Conservation (phyloP, 2,329 filamentous ascomycete genomes). For the Ophiostoma novo-ulmi region DNA sequence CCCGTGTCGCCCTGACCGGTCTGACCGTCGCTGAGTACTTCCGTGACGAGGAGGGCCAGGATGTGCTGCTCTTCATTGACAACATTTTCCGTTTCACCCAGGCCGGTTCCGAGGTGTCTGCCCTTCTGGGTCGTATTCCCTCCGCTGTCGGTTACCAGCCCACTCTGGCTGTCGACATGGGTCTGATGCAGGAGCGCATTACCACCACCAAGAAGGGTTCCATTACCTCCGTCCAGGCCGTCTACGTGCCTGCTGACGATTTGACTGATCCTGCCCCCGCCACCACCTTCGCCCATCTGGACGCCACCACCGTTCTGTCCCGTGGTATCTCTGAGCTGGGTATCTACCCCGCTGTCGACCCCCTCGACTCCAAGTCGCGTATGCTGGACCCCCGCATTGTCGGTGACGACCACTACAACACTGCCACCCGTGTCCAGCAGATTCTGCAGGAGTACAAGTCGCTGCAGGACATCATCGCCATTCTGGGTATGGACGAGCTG, state of each 20-base stretch:
- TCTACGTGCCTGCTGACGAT: constrained; percentile 99
- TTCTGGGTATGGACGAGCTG: constrained; percentile 99
- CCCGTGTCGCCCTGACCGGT: constrained; percentile 97
- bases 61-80: constrained; percentile 99
- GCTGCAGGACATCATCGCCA: constrained; percentile 99
- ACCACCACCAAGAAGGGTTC: constrained; percentile 99
- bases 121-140: constrained; percentile 97
- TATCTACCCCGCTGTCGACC: constrained; percentile 99
- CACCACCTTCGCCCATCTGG: constrained; percentile 99
- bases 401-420: constrained; percentile 95
- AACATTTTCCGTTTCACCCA: constrained; percentile 99
- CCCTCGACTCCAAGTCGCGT: constrained; percentile 98
- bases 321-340: constrained; percentile 99
- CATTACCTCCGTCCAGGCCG: constrained; percentile 99
- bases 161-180: constrained; percentile 97
- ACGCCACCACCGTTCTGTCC: constrained; percentile 99
- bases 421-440: constrained; percentile 92
- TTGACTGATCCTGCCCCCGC: constrained; percentile 99
- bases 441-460: constrained; percentile 99
- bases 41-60: constrained; percentile 70
- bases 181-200: constrained; percentile 99
- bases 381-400: constrained; percentile 99
- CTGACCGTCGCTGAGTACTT: constrained; percentile 79
- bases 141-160: constrained; percentile 99
- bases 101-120: constrained; percentile 99